Evolutionary conservation across 495 filamentous ascomycete species (phyloP), one percentile per base, ranked within the genome.

Genomic region (Aspergillus baeticus): DNA sequence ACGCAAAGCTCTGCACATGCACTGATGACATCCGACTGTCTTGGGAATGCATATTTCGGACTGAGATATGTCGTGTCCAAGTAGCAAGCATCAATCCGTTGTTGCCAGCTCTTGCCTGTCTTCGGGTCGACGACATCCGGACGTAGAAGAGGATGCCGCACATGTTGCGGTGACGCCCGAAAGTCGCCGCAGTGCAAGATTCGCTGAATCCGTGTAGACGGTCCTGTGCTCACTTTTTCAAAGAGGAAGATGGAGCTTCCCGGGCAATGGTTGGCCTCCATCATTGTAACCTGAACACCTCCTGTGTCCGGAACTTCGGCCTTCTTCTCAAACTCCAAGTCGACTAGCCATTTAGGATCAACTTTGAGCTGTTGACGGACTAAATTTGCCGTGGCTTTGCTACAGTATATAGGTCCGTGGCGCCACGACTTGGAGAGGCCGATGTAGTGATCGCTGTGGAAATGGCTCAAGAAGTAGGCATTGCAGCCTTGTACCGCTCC

Each of bases 131-230:
- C 60, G 3, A 85, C 77, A 17, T 96, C 84, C 0, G 94, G 89
- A 37, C 82, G 80, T 5, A 98, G 76, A 5, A 91, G 77, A 10
- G 91, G 88, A 73, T 98, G 95, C 46, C 81, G 76, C 8, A 98
- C 75, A 64, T 98, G 95, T n/a, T 83, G 85, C 29, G 85, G 84
- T 64, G 89, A 95, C 10, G 94, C 95, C 31, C 94, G 80, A 60
- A 99, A 99, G 62, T 99, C 94, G 33, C 94, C 94, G 64, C 95
- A 98, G 64, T 99, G 94, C 7, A 99, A 76, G 23, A 99, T 82
- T 13, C 93, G 81, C 52, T 96, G 88, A 5, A 80, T 74, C 57
- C 76, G 82, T 6, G 76, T 69, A 41, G 76, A 84, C 49, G 80
- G 71, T 8, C 84, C 78, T 58, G 76, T 81, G 8, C 83, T 84